A percentile compares a stretch with the other conserved stretches of the same genome.
phyloP scores from a whole-genome alignment of 805 yeast species.

The Starmerella bombi region DNA sequence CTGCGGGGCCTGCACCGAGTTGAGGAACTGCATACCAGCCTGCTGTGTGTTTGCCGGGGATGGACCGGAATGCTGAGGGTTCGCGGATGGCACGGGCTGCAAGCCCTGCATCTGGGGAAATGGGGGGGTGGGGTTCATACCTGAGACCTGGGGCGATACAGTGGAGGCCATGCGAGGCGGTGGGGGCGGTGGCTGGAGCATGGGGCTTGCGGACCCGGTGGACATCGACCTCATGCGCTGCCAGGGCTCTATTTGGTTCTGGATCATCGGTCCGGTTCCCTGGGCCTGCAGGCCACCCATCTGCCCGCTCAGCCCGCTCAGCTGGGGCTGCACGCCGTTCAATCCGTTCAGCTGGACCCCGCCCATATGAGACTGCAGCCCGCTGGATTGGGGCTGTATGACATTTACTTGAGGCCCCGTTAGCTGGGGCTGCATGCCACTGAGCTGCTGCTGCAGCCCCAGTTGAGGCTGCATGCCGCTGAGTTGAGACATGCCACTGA shows the following conservation, averaged over 20 bases:
- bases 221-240: not conserved
- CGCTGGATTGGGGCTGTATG: too few relatives aligned
- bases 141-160: slow-evolving; percentile 7
- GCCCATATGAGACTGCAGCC: too few relatives aligned
- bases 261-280: too few relatives aligned
- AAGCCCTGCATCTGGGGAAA: slow-evolving; percentile 1
- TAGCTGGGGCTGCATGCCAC: slow-evolving; percentile 1
- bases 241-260: not conserved
- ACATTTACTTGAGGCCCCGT: too few relatives aligned
- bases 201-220: not conserved
- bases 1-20: slow-evolving; percentile 11
- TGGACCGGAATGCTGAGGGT: not conserved
- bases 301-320: too few relatives aligned
- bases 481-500: not conserved
- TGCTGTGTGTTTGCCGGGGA: not conserved
- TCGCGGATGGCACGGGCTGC: slow-evolving; percentile 1
- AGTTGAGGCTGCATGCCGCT: slow-evolving; percentile 1
- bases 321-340: too few relatives aligned
- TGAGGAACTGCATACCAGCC: slow-evolving; percentile 17
- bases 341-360: too few relatives aligned
- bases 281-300: too few relatives aligned
- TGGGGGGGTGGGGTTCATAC: not conserved
- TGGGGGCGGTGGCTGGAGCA: not conserved
- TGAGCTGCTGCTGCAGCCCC: too few relatives aligned
- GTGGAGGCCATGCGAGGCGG: not conserved